phyloP scores from a whole-genome alignment of 345 rosid genomes.

The Rhizophora apiculata region DNA sequence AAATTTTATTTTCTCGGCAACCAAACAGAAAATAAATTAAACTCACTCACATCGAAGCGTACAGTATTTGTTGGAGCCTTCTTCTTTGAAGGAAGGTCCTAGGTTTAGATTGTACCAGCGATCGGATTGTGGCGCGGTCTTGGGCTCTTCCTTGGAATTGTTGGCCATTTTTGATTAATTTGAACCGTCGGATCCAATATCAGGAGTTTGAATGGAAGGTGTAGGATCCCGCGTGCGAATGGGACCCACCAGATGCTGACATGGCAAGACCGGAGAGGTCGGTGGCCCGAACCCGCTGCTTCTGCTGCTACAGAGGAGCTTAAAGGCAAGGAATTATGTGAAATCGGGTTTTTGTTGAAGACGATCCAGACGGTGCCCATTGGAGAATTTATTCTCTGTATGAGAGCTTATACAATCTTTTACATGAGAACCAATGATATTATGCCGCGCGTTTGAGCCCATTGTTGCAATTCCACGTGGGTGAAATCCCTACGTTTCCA shows the following conservation, averaged over 20 bases:
- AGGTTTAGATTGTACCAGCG: constrained; percentile 78
- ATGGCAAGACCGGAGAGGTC: constrained; percentile 5
- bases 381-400: background rate
- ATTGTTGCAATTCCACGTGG: no score
- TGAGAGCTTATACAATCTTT: background rate
- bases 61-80: constrained; percentile 51
- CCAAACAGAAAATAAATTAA: background rate
- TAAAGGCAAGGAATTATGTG: background rate
- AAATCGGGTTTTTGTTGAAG: background rate
- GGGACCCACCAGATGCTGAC: background rate
- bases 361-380: background rate
- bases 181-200: background rate
- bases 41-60: constrained; percentile 63
- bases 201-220: background rate
- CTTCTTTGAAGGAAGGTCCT: constrained; percentile 61
- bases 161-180: constrained; percentile 42
- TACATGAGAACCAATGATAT: background rate
- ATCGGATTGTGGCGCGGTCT: constrained; percentile 63
- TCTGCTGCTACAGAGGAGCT: background rate
- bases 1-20: background rate
- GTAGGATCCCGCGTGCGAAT: no score
- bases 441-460: background rate
- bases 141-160: constrained; percentile 58
- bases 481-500: no score
- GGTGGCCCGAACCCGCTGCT: no score